phyloP scores from a whole-genome alignment of 2,329 filamentous ascomycete genomes.

The Gnomoniopsis smithogilvyi region DNA sequence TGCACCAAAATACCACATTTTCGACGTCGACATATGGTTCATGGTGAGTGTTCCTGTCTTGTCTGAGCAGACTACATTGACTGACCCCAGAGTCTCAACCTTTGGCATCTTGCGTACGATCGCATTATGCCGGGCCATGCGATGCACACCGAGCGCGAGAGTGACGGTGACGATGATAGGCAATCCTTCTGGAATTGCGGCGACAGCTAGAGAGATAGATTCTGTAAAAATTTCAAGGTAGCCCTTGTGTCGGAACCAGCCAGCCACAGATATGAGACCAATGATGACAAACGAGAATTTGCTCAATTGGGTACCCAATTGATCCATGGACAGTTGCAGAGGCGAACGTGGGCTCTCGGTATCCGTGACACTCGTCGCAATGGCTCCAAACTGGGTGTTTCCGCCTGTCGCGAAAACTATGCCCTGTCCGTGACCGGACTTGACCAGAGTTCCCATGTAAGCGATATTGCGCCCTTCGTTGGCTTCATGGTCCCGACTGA shows the following conservation, averaged over 20 bases:
- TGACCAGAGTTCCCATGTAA: conserved; percentile 96
- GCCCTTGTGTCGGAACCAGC: conserved; percentile 83
- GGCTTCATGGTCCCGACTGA: conserved; percentile 53
- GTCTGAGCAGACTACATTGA: conserved; percentile 99
- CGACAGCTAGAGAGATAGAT: conserved; percentile 92
- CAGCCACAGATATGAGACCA: conserved; percentile 85
- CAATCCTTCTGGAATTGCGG: conserved; percentile 91
- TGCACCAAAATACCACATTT: conserved; percentile 90
- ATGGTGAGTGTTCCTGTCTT: conserved; percentile 95
- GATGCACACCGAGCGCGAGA: conserved; percentile 86
- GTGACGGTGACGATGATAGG: conserved; percentile 99
- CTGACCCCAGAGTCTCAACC: conserved; percentile 95
- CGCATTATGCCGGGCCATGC: conserved; percentile 93
- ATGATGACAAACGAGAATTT: conserved; percentile 97
- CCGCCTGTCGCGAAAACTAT: conserved; percentile 96
- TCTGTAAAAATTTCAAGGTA: conserved; percentile 96
- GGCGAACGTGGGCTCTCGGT: conserved; percentile 95
- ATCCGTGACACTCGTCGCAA: conserved; percentile 88
- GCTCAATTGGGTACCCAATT: conserved; percentile 92
- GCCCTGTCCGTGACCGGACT: conserved; percentile 91
- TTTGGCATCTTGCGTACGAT: conserved; percentile 95
- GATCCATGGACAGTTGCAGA: conserved; percentile 93
- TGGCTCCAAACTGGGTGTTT: conserved; percentile 92
- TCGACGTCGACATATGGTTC: conserved; percentile 97
- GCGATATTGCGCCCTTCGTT: conserved; percentile 87